These are phyloP conservation scores for Bonnemaisonia californica DNA, from an alignment of 31 red algal genomes.

Conservation along the genomic window DNA sequence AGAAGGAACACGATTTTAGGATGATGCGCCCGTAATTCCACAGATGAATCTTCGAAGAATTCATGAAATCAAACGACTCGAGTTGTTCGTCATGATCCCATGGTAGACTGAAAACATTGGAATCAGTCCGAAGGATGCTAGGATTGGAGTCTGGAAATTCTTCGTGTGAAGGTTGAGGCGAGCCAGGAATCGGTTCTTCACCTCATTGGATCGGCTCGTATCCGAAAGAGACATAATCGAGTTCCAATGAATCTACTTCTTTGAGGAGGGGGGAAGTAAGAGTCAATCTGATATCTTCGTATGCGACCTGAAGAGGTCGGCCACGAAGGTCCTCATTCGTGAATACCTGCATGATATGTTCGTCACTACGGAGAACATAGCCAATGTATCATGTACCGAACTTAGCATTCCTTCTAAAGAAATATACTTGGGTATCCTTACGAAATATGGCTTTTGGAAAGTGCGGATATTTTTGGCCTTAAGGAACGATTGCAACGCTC, in stretches of 20 bases:
- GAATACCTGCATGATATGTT: neutral
- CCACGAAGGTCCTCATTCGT: neutral
- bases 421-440: slow-evolving; percentile 2
- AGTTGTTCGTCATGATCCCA: too few relatives aligned
- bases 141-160: too few relatives aligned
- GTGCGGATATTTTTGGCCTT: neutral
- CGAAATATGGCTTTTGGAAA: neutral
- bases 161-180: too few relatives aligned
- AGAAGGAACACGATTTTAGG: too few relatives aligned
- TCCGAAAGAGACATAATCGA: too few relatives aligned
- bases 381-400: neutral
- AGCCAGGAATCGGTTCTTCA: too few relatives aligned
- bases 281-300: neutral
- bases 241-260: slow-evolving; percentile 8
- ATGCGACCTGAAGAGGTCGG: neutral
- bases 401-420: neutral
- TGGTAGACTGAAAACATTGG: too few relatives aligned
- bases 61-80: too few relatives aligned
- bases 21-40: too few relatives aligned
- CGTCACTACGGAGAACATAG: neutral
- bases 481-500: neutral
- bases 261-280: neutral
- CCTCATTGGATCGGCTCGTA: too few relatives aligned
- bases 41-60: too few relatives aligned
- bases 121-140: too few relatives aligned